Evolutionary conservation across 2,329 filamentous ascomycete genomes (phyloP).

Genomic region (Chalara sp.): DNA sequence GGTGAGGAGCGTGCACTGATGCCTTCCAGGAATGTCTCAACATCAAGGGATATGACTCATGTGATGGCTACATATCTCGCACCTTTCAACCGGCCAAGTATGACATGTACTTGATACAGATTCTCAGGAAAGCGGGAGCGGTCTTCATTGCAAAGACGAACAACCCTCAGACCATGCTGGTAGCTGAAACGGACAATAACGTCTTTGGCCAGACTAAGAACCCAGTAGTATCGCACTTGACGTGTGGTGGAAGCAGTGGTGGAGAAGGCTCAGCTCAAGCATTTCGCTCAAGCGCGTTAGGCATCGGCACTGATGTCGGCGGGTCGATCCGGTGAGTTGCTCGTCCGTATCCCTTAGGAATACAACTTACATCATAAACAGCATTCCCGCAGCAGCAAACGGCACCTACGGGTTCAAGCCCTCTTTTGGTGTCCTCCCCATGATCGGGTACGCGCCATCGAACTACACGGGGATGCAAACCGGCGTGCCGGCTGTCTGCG

Average conservation of each 20-base stretch:
- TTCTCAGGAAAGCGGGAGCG: conserved; percentile 50
- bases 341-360: no score
- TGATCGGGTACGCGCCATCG: neutral
- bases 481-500: conserved; percentile 78
- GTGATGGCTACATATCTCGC: conserved; percentile 57
- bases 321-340: neutral
- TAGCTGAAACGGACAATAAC: conserved; percentile 34
- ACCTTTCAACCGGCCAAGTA: conserved; percentile 20
- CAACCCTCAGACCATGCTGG: conserved; percentile 46
- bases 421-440: no score
- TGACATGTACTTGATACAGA: conserved; percentile 17
- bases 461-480: conserved; percentile 53
- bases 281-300: conserved; percentile 19
- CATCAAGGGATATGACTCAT: conserved; percentile 40
- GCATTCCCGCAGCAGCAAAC: no score
- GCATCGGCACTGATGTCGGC: conserved; percentile 23
- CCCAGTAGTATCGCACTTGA: conserved; percentile 21
- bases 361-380: no score
- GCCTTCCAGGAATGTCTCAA: neutral
- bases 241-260: conserved; percentile 25
- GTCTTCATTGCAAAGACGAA: conserved; percentile 92
- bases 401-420: no score
- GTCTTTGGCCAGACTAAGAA: conserved; percentile 35
- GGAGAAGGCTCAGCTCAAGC: conserved; percentile 22
- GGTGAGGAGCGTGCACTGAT: conserved; percentile 8